Evolutionary conservation across 768 basidiomycete genomes (phyloP), one percentile per base, ranked within the genome.

Genomic region (Pisolithus microcarpus): DNA sequence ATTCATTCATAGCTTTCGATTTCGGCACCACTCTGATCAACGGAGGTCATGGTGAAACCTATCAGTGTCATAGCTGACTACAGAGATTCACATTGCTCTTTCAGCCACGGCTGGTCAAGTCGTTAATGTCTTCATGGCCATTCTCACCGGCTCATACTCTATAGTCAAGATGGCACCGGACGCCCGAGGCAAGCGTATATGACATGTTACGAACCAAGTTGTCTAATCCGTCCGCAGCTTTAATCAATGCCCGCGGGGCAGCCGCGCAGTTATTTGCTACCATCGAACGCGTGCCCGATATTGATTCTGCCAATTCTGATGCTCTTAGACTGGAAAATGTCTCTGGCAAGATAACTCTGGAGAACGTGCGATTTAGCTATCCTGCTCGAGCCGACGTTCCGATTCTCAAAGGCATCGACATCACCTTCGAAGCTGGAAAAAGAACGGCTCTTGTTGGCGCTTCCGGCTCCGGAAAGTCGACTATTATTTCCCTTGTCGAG

Each of bases 91-190:
- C 23, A n/a, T 44, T 49, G n/a, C 36, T 39, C 28, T 49, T 38
- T 50, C 59, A 84, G 85, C 82, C 21, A 72, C 72, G 40, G 72
- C 85, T 7, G 93, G 91, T 9, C 59, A 74, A 16, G 80, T 96
- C 50, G 78, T 96, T 49, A 96, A 87, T 58, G 91, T 91, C 40
- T 81, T 94, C 67, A 69, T 91, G 58, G 76, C 88, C 43, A 82
- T 94, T 61, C 70, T 94, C 38, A 91, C 92, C 59, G 93, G 92
- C 60, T 88, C 91, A 2, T 94, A 96, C 75, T 91, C 90, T 15
- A 73, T 92, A 48, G 87, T 84, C 2, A 59, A 89, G 61, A 69
- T 96, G 47, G 86, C 87, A 1, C 95, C 95, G 1, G 91, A 96
- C 63, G 72, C 93, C 71, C 87, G 87, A 79, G 84, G 85, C 82